These are phyloP conservation scores for Emericellopsis cladophorae DNA, from an alignment of 2,329 filamentous ascomycete genomes.

Conservation along the genomic window DNA sequence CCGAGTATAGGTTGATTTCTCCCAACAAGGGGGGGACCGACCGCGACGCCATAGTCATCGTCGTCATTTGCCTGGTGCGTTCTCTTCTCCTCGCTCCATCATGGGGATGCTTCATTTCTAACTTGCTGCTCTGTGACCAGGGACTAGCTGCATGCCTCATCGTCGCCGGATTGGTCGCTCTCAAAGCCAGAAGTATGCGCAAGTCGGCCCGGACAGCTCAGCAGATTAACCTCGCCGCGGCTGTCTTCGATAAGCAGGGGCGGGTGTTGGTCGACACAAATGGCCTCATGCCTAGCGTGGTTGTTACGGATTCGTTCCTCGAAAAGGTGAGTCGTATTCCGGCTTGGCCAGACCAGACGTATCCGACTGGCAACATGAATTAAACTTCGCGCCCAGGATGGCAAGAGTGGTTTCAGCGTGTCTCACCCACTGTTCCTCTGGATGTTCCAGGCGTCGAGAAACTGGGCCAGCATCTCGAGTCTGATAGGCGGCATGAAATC, in stretches of 20 bases:
- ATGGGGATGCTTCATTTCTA: not conserved
- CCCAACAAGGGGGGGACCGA: conserved; percentile 32
- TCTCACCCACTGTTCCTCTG: conserved; percentile 74
- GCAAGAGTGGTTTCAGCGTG: conserved; percentile 63
- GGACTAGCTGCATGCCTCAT: conserved; percentile 23
- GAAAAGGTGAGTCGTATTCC: conserved; percentile 36
- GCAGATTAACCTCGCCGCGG: conserved; percentile 45
- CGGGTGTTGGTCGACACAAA: conserved; percentile 57
- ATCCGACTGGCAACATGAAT: no score
- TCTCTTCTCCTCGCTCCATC: not conserved
- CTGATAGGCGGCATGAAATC: conserved; percentile 5
- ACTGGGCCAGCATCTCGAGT: conserved; percentile 59
- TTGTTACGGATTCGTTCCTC: conserved; percentile 68
- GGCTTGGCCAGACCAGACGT: no score
- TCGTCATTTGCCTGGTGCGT: conserved; percentile 59
- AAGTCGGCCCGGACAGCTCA: conserved; percentile 46
- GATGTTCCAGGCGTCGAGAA: conserved; percentile 70
- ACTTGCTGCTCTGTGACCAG: no score
- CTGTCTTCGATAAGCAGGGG: conserved; percentile 54
- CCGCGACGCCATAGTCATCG: conserved; percentile 51
- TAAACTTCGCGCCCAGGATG: conserved; percentile 10
- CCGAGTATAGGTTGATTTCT: conserved; percentile 45
- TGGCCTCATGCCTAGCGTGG: conserved; percentile 56
- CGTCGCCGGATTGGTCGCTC: conserved; percentile 41
- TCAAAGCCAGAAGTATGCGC: conserved; percentile 38